Base-by-base conservation (phyloP, 225 moss, liverwort and hornwort species). In the Straminergon stramineum region DNA sequence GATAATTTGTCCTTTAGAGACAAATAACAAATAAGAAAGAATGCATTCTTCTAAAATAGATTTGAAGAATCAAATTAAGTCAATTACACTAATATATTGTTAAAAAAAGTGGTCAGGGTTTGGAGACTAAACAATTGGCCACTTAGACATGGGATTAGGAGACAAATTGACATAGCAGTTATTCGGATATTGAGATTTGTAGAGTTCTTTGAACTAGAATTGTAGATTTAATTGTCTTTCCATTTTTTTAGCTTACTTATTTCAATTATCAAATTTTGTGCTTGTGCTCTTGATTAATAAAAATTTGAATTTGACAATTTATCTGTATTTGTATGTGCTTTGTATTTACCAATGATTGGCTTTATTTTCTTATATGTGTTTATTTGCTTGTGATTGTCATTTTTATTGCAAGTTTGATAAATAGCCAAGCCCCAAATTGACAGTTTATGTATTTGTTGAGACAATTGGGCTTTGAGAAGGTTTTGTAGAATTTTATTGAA, bases 201-300 rank as follows among this genome's bases (percentile, higher is more conserved):
- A 22, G 13, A n/a, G 12, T 69, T 7, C 4, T 1, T 22, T 22
- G 4, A n/a, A 69, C 13, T n/a, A 13, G 2, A 4, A 7, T 0
- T 23, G 23, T 39, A n/a, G 4, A 8, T 69, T 13, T 22, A 20
- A 22, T n/a, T 69, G 13, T 2, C 7, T n/a, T 39, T 7, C 15
- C 3, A 13, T 7, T n/a, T 69, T 39, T 23, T 39, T 69, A 23
- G 7, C 7, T 69, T 23, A 69, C 7, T 69, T 22, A 9, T 23
- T 7, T n/a, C 37, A 11, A 66, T 6, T 69, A 7, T 69, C 7
- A 69, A 69, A 23, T 69, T 69, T 22, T 69, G 4, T 7, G 13
- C 11, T 39, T 69, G 13, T 39, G 0, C 23, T 12, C 7, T 69
- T 23, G 4, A n/a, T 39, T 22, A 21, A n/a, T 6, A 67, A 10